Conservation (phyloP, 768 basidiomycete genomes). For the Tylopilus plumbeoviolaceoides region DNA sequence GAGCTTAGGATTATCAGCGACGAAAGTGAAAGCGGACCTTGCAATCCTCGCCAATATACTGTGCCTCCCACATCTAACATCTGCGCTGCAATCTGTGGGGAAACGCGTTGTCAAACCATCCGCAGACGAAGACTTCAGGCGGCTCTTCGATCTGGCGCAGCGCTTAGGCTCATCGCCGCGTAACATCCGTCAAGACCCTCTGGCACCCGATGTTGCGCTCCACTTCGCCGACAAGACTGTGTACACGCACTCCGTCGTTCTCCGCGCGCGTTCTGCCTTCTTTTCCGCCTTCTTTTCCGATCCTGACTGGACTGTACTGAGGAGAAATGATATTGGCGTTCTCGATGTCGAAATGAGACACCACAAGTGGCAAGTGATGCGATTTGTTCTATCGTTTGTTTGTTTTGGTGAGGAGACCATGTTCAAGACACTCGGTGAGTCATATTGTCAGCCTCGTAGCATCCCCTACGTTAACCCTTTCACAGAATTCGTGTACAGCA, state of each 20-base stretch:
- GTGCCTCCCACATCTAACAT: slow-evolving; percentile 49
- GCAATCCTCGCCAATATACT: slow-evolving; percentile 53
- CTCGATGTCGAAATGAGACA: slow-evolving; percentile 70
- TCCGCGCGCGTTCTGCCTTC: slow-evolving; percentile 81
- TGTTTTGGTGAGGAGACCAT: slow-evolving; percentile 71
- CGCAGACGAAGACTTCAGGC: slow-evolving; percentile 45
- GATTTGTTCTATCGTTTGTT: slow-evolving; percentile 69
- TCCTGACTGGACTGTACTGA: slow-evolving; percentile 68
- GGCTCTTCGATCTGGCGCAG: slow-evolving; percentile 41
- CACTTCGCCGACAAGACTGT: slow-evolving; percentile 65
- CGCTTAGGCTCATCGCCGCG: background rate
- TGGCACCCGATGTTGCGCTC: slow-evolving; percentile 67
- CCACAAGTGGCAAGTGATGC: slow-evolving; percentile 68
- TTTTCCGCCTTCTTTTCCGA: slow-evolving; percentile 84
- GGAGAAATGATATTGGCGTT: slow-evolving; percentile 51
- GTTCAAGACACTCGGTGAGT: slow-evolving; percentile 68
- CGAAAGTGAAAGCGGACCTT: slow-evolving; percentile 61
- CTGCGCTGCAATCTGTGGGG: slow-evolving; percentile 55
- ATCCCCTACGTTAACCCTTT: slow-evolving; percentile 1
- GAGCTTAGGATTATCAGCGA: slow-evolving; percentile 38
- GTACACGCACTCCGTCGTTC: slow-evolving; percentile 62
- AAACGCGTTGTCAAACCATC: slow-evolving; percentile 52
- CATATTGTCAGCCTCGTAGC: background rate
- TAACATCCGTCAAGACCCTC: slow-evolving; percentile 20
- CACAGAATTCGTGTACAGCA: slow-evolving; percentile 55